A percentile compares a stretch with the other conserved stretches of the same genome.
Conservation (phyloP, 2,329 filamentous ascomycete species). For the Drechmeria coniospora region DNA sequence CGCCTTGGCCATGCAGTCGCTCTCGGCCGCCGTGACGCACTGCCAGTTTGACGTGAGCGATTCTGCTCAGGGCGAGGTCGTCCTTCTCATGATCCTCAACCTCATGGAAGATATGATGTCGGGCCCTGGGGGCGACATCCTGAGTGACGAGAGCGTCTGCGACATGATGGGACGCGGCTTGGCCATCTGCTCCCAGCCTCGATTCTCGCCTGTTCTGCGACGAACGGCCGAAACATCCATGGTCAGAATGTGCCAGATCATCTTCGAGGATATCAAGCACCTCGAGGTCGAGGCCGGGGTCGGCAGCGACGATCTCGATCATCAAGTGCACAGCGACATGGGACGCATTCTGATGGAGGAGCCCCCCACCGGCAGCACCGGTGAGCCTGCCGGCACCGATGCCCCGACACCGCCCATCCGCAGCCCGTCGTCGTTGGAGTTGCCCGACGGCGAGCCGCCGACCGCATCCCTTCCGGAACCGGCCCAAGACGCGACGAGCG, state of each 20-base stretch:
- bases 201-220: slow-evolving; percentile 78
- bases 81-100: slow-evolving; percentile 83
- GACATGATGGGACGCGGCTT: slow-evolving; percentile 98
- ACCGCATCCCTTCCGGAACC: not conserved
- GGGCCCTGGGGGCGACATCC: slow-evolving; percentile 73
- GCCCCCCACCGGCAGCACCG: slow-evolving; percentile 3
- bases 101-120: slow-evolving; percentile 98
- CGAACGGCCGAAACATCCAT: slow-evolving; percentile 91
- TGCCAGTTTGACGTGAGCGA: slow-evolving; percentile 97
- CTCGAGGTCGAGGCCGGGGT: slow-evolving; percentile 62
- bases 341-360: slow-evolving; percentile 73
- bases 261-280: slow-evolving; percentile 84
- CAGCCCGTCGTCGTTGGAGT: not conserved
- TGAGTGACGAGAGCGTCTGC: slow-evolving; percentile 97
- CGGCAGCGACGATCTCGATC: slow-evolving; percentile 49
- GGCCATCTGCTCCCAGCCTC: slow-evolving; percentile 90
- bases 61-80: slow-evolving; percentile 86
- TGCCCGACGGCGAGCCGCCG: not conserved
- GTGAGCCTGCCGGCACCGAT: slow-evolving; percentile 2
- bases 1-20: slow-evolving; percentile 78
- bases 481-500: slow-evolving; percentile 7
- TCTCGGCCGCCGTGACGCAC: slow-evolving; percentile 91
- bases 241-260: slow-evolving; percentile 98
- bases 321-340: slow-evolving; percentile 51
- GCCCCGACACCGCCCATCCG: slow-evolving; percentile 1